A percentile compares a stretch with the other conserved stretches of the same genome.
These are phyloP conservation scores for Phaeosphaeriaceae sp. DNA, from an alignment of 2,329 filamentous ascomycete species.

Conservation along the genomic window DNA sequence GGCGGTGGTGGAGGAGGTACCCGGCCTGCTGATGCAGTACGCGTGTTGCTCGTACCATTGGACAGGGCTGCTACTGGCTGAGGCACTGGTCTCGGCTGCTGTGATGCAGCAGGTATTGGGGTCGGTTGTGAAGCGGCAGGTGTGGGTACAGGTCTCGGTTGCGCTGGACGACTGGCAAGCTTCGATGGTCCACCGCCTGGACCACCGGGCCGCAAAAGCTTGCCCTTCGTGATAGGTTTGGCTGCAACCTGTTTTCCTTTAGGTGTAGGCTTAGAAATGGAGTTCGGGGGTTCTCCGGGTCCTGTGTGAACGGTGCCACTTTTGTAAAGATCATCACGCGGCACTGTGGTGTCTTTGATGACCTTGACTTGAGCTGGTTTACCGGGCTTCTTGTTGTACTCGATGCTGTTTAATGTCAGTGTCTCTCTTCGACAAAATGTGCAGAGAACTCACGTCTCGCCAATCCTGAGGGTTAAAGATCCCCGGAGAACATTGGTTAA, in stretches of 20 bases:
- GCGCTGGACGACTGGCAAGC: conserved; percentile 60
- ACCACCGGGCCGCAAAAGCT: conserved; percentile 89
- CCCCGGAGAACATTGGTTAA: conserved; percentile 81
- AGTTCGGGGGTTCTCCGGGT: conserved; percentile 82
- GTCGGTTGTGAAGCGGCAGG: conserved; percentile 49
- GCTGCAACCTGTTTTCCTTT: conserved; percentile 85
- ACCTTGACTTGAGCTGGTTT: conserved; percentile 91
- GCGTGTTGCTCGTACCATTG: conserved; percentile 54
- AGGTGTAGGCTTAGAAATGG: conserved; percentile 82
- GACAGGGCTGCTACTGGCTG: conserved; percentile 62
- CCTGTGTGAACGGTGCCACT: conserved; percentile 88
- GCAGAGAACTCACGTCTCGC: conserved; percentile 62
- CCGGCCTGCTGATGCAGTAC: conserved; percentile 54
- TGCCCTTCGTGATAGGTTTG: conserved; percentile 90
- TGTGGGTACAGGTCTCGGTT: conserved; percentile 43
- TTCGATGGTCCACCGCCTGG: conserved; percentile 82
- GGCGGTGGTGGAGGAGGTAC: conserved; percentile 58
- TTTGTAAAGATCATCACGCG: conserved; percentile 85
- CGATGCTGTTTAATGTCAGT: conserved; percentile 63
- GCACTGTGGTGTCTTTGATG: conserved; percentile 80
- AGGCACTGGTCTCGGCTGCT: conserved; percentile 57
- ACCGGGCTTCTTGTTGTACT: conserved; percentile 97
- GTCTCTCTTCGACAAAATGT: background rate
- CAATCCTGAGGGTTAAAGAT: conserved; percentile 81
- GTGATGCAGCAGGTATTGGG: conserved; percentile 59